A percentile compares a stretch with the other conserved stretches of the same genome.
Evolutionary conservation across 306 rosid genomes (phyloP).

Genomic region (Cicer chorassanicum): DNA sequence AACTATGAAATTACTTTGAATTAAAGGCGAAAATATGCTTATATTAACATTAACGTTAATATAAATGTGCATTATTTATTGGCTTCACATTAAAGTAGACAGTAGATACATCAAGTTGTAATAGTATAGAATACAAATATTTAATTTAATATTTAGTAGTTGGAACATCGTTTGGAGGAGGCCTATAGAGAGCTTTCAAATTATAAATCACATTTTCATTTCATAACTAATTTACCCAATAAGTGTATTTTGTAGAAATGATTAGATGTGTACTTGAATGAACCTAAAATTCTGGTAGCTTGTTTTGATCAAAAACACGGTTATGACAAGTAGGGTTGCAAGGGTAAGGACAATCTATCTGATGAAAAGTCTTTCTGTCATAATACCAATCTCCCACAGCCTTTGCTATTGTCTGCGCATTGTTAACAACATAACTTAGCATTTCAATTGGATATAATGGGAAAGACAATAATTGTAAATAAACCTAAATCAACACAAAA

Average conservation of each 20-base stretch:
- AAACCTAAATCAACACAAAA: neutral
- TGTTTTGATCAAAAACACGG: conserved; percentile 54
- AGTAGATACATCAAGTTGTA: conserved; percentile 6
- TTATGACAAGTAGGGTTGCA: conserved; percentile 92
- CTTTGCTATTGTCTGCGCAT: conserved; percentile 76
- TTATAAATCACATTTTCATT: conserved; percentile 23
- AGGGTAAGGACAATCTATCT: conserved; percentile 83
- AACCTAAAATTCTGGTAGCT: neutral
- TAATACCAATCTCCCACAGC: conserved; percentile 90
- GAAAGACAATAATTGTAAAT: conserved; percentile 8
- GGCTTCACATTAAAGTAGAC: neutral
- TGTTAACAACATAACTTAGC: conserved; percentile 18
- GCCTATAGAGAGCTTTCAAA: conserved; percentile 5
- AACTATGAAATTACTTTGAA: neutral
- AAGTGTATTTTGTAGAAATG: conserved; percentile 32
- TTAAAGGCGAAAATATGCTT: neutral
- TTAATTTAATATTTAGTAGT: conserved; percentile 7
- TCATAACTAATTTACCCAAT: conserved; percentile 33
- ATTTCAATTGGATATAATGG: conserved; percentile 12
- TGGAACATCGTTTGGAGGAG: conserved; percentile 25
- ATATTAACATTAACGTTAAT: too few species aligned
- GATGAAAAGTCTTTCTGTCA: conserved; percentile 60
- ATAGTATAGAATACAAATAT: neutral
- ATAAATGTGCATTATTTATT: neutral
- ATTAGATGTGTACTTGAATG: neutral